phyloP scores from a whole-genome alignment of 2,329 filamentous ascomycete species.

The Arthrobotrys sinensis region DNA sequence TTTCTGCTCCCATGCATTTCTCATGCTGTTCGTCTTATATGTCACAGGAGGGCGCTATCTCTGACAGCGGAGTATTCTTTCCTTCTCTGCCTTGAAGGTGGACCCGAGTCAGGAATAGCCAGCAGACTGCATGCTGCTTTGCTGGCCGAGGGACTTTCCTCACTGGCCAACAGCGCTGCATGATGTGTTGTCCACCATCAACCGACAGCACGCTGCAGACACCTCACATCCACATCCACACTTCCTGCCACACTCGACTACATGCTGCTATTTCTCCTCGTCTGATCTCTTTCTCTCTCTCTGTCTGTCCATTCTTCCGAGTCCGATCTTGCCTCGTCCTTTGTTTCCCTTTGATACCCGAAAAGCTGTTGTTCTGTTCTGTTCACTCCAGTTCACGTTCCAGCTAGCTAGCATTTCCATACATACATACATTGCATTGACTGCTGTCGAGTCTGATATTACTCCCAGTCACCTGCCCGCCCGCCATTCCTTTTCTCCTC shows the following conservation, averaged over 20 bases:
- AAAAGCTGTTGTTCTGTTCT: constrained; percentile 24
- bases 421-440: neutral
- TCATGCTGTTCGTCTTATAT: constrained; percentile 38
- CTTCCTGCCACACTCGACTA: neutral
- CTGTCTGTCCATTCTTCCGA: constrained; percentile 15
- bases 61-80: constrained; percentile 47
- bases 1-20: constrained; percentile 39
- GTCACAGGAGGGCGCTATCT: constrained; percentile 55
- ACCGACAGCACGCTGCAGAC: constrained; percentile 56
- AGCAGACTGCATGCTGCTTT: constrained; percentile 60
- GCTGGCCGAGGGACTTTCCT: constrained; percentile 62
- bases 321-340: constrained; percentile 29
- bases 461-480: constrained; percentile 46
- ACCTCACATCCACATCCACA: constrained; percentile 17
- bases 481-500: constrained; percentile 30
- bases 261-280: neutral
- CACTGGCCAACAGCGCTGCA: constrained; percentile 60
- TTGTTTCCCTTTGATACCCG: constrained; percentile 55
- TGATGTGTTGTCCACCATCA: constrained; percentile 59
- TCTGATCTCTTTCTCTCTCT: constrained; percentile 37
- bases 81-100: constrained; percentile 37
- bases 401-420: neutral
- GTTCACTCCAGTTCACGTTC: too few relatives aligned
- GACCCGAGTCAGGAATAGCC: constrained; percentile 58
- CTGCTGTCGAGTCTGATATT: constrained; percentile 7